phyloP scores from a whole-genome alignment of 225 moss, liverwort and hornwort species.

The Sphagnum contortum region DNA sequence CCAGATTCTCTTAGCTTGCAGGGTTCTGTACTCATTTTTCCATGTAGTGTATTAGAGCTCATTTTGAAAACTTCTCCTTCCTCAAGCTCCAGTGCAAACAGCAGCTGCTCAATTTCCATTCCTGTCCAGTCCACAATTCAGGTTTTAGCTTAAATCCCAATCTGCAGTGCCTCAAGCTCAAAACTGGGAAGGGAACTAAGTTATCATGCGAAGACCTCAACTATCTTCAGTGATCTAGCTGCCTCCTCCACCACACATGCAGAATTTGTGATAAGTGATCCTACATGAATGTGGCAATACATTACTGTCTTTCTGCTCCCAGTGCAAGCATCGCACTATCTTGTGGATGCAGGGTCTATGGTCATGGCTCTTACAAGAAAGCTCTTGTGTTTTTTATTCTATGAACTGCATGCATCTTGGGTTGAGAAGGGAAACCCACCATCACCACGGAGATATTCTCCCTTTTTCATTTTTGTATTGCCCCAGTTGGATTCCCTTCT shows the following conservation, averaged over 20 bases:
- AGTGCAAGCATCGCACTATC: too few relatives aligned
- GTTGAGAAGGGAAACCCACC: neutral
- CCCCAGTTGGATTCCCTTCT: neutral
- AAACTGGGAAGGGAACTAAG: neutral
- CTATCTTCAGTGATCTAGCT: too few relatives aligned
- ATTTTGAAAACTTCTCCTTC: constrained; percentile 2
- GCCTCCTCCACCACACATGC: neutral
- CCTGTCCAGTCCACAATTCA: neutral
- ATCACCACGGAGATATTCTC: neutral
- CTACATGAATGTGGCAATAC: neutral
- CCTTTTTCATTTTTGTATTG: neutral
- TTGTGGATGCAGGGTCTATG: too few relatives aligned
- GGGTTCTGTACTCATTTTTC: constrained; percentile 1
- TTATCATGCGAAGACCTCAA: too few relatives aligned
- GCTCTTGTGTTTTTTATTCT: too few relatives aligned
- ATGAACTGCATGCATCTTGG: neutral
- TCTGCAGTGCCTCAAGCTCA: neutral
- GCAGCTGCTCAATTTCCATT: constrained; percentile 3
- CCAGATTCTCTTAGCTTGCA: constrained; percentile 2
- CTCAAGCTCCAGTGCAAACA: constrained; percentile 4
- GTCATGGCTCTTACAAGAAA: too few relatives aligned
- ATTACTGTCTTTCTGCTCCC: neutral
- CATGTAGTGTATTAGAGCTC: neutral
- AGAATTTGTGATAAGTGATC: neutral
- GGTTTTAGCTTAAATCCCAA: neutral